Evolutionary conservation across 768 basidiomycete genomes (phyloP).

Genomic region (Hypsizygus marmoreus): DNA sequence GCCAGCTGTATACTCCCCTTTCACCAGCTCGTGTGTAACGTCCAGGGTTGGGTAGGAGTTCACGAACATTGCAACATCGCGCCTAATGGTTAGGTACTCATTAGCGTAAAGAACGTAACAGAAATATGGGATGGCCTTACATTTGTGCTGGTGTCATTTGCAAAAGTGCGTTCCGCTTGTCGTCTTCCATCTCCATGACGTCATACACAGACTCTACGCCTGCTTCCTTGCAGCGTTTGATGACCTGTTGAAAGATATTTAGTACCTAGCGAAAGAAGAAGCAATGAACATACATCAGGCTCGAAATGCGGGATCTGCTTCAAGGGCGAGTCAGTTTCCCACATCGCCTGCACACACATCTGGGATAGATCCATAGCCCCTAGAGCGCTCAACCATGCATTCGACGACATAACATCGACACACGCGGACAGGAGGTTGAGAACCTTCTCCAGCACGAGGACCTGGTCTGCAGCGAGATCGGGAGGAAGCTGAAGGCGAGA

Average conservation of each 20-base stretch:
- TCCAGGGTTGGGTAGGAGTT: slow-evolving; percentile 98
- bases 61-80: slow-evolving; percentile 91
- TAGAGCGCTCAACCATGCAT: slow-evolving; percentile 91
- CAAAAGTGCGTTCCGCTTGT: slow-evolving; percentile 76
- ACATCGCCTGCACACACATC: slow-evolving; percentile 98
- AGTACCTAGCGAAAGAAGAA: not conserved
- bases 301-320: slow-evolving; percentile 98
- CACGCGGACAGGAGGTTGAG: slow-evolving; percentile 91
- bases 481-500: slow-evolving; percentile 89
- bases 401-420: slow-evolving; percentile 98
- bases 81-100: too few species aligned
- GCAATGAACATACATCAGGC: slow-evolving; percentile 59
- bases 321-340: slow-evolving; percentile 95
- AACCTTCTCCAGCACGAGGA: slow-evolving; percentile 84
- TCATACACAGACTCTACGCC: slow-evolving; percentile 92
- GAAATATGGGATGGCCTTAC: slow-evolving; percentile 50
- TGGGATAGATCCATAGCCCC: slow-evolving; percentile 98
- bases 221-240: slow-evolving; percentile 82
- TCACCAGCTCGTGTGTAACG: slow-evolving; percentile 81
- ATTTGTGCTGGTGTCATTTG: slow-evolving; percentile 87
- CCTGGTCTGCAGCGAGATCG: slow-evolving; percentile 92
- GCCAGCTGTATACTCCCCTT: slow-evolving; percentile 85
- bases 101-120: slow-evolving; percentile 8
- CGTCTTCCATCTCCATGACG: slow-evolving; percentile 98
- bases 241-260: slow-evolving; percentile 45